Evolutionary conservation across 805 yeast species (phyloP), one percentile per base, ranked within the genome.

Genomic region (Yamadazyma sp.): DNA sequence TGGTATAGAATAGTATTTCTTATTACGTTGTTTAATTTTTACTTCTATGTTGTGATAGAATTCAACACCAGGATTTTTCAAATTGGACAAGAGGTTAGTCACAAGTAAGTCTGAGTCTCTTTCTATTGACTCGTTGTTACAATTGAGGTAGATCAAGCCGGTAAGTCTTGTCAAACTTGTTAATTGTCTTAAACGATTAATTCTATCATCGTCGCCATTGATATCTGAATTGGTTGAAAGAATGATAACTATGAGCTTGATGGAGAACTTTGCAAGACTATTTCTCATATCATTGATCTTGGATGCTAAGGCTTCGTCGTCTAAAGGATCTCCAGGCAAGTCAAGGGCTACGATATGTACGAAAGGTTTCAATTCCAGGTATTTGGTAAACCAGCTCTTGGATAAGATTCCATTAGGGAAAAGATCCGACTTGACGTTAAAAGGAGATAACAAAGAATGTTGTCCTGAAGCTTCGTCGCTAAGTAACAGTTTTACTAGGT

Each of bases 1-100:
- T 1, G 70, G 70, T 21, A 53, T 45, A 1, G 62, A 40, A 40
- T 67, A 67, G 45, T 63, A 67, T 40, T 67, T 67, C 20, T 49
- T 55, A 35, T 48, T 36, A 7, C 73, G 41, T 33, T 59, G 65
- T 33, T 55, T 58, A 20, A 67, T 56, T 22, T 49, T 54, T 35
- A 40, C 27, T 34, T 63, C 69, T 4, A 62, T 56, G 6, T 38
- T 43, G 9, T 53, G 37, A 46, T 67, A 67, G 43, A 63, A 67
- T 12, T 62, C 66, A 8, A 34, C 27, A 2, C 68, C 65, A 4
- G 47, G 27, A 4, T 47, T 14, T 37, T 56, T 60, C 26, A 64
- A 40, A 30, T 51, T 55, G 11, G 61, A 48, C n/a, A 65, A 31
- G 9, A 66, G 36, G 5, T 62, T 49, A 1, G 60, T 38, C 0